A percentile compares a stretch with the other conserved stretches of the same genome.
phyloP scores from a whole-genome alignment of 257 asterid genomes.

The Nicotiana tomentosiformis region DNA sequence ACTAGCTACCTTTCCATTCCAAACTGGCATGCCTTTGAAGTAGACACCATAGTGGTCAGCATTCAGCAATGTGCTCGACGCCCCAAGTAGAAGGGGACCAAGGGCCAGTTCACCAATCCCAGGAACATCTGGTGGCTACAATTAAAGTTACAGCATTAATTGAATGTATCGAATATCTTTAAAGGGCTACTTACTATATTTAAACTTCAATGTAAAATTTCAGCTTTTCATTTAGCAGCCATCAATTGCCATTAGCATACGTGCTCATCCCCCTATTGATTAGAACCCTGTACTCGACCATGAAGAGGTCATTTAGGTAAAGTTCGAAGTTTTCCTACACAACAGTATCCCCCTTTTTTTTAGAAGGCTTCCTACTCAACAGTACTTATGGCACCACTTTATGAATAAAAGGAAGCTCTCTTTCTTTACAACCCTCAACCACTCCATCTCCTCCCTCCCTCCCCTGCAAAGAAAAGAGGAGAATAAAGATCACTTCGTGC shows the following conservation, averaged over 20 bases:
- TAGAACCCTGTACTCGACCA: neutral
- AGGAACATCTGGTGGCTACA: conserved; percentile 57
- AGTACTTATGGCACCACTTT: neutral
- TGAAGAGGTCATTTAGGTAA: neutral
- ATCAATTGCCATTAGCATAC: neutral
- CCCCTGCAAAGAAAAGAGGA: neutral
- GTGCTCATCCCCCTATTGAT: neutral
- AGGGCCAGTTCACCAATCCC: conserved; percentile 90
- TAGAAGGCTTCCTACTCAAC: neutral
- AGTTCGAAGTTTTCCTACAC: neutral
- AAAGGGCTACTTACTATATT: neutral
- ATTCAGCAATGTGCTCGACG: conserved; percentile 73
- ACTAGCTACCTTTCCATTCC: conserved; percentile 74
- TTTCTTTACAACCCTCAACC: neutral
- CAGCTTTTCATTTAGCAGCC: neutral
- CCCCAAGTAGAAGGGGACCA: conserved; percentile 84
- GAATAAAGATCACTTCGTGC: neutral
- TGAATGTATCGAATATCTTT: neutral
- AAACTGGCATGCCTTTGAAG: conserved; percentile 84
- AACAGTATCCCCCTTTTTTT: neutral
- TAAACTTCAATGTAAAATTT: neutral
- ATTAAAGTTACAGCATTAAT: neutral
- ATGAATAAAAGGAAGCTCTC: neutral
- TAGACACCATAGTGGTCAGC: conserved; percentile 82
- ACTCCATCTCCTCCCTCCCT: neutral